Evolutionary conservation across 192 early-diverging fungal genomes (phyloP).

Genomic region (Mortierella claussenii): DNA sequence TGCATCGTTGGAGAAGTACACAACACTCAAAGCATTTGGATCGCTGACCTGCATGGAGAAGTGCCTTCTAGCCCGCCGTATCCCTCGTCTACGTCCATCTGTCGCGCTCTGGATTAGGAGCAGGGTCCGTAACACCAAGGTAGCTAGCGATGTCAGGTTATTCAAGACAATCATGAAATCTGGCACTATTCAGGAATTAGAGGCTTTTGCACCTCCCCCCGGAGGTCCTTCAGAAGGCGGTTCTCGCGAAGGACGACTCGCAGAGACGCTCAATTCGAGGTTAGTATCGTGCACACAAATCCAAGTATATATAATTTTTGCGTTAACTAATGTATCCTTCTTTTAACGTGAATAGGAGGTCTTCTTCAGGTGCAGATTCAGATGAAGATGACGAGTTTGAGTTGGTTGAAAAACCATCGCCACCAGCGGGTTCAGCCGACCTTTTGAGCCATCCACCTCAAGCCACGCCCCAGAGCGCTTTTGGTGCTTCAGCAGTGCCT

Average conservation of each 20-base stretch:
- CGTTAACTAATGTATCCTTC: too few relatives aligned
- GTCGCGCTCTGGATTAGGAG: conserved; percentile 48
- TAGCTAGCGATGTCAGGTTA: conserved; percentile 26
- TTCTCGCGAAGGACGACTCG: too few relatives aligned
- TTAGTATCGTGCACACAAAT: too few relatives aligned
- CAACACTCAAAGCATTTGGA: conserved; percentile 32
- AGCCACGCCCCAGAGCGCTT: not conserved
- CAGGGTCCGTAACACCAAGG: conserved; percentile 13
- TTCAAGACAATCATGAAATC: conserved; percentile 43
- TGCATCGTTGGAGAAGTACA: conserved; percentile 41
- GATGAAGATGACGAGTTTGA: conserved; percentile 16
- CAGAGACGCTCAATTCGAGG: too few relatives aligned
- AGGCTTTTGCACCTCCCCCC: too few relatives aligned
- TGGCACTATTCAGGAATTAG: too few relatives aligned
- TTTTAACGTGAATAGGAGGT: too few relatives aligned
- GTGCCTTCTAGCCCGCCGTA: conserved; percentile 51
- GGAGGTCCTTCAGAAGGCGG: too few relatives aligned
- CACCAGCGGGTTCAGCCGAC: too few relatives aligned
- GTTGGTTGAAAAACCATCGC: not conserved
- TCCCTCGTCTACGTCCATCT: conserved; percentile 21
- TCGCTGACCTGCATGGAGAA: conserved; percentile 54
- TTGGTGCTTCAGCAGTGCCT: not conserved
- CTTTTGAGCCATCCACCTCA: not conserved
- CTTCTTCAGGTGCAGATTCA: not conserved
- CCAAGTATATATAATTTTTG: too few relatives aligned